Percentiles rank a stretch among this genome's conserved stretches.
These are phyloP conservation scores for Nannochloris sp. DNA, from an alignment of 139 green algal genomes.

Conservation along the genomic window DNA sequence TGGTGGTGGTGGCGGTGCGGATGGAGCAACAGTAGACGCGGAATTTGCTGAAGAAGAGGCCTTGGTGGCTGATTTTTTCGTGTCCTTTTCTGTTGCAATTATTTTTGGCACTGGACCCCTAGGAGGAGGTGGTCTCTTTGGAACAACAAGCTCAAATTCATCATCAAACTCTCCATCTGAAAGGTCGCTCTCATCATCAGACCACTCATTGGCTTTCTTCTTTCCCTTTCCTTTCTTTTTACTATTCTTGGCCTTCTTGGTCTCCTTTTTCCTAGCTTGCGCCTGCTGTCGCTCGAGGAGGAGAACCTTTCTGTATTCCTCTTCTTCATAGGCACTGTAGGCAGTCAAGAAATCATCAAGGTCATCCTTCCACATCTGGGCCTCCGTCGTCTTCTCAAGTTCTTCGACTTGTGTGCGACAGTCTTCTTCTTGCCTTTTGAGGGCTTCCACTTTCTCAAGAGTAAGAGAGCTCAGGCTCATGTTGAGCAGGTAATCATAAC, in stretches of 20 bases:
- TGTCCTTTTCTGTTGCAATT: not conserved
- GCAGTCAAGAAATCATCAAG: conserved; percentile 64
- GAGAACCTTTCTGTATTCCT: conserved; percentile 7
- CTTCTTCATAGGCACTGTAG: conserved; percentile 24
- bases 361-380: conserved; percentile 73
- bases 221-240: conserved; percentile 28
- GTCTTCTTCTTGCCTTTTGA: conserved; percentile 26
- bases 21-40: not conserved
- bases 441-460: conserved; percentile 71
- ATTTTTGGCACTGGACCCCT: conserved; percentile 1
- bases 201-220: conserved; percentile 31
- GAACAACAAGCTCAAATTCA: conserved; percentile 11
- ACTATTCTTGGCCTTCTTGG: conserved; percentile 11
- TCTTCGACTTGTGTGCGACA: conserved; percentile 44
- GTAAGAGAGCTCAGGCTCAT: conserved; percentile 95
- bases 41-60: conserved; percentile 2
- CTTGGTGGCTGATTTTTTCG: not conserved
- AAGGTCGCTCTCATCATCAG: conserved; percentile 21
- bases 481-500: conserved; percentile 94
- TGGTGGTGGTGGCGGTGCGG: conserved; percentile 10
- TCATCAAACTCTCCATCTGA: conserved; percentile 15
- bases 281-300: conserved; percentile 22
- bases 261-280: conserved; percentile 3
- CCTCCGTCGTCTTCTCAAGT: conserved; percentile 46
- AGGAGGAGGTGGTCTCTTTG: not conserved